Evolutionary conservation across 129 eudicot species (phyloP).

Genomic region (Flaveria sonorensis): DNA sequence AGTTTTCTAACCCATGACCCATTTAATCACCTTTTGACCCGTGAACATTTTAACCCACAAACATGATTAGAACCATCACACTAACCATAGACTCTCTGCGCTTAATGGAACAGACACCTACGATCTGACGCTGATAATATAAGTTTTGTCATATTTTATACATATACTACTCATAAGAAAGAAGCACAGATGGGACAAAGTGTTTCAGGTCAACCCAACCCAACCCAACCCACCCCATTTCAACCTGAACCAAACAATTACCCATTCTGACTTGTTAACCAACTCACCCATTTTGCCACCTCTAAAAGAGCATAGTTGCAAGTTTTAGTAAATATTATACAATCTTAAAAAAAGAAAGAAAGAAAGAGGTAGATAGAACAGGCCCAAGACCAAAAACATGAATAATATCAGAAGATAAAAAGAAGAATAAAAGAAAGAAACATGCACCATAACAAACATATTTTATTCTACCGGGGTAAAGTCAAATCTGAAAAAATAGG

Average conservation of each 20-base stretch:
- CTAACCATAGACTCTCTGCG: neutral
- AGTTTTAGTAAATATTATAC: constrained; percentile 9
- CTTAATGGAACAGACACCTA: neutral
- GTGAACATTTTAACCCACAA: too few species aligned
- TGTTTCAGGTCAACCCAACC: neutral
- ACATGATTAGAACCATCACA: too few species aligned
- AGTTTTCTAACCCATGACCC: too few species aligned
- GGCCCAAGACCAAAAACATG: constrained; percentile 13
- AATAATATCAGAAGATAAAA: neutral
- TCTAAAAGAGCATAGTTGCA: neutral
- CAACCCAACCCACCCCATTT: neutral
- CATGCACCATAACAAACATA: constrained; percentile 18
- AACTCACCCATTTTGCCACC: neutral
- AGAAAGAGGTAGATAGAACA: constrained; percentile 9
- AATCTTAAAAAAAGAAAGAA: neutral
- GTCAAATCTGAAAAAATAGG: neutral
- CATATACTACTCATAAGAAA: too few species aligned
- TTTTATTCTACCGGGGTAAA: constrained; percentile 8
- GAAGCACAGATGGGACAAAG: too few species aligned
- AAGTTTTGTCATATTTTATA: too few species aligned
- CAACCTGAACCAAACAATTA: neutral
- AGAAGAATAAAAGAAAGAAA: neutral
- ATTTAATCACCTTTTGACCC: too few species aligned
- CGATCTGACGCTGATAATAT: neutral
- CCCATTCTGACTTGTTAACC: neutral